Percentiles rank a stretch among this genome's conserved stretches.
Evolutionary conservation across 2,329 filamentous ascomycete species (phyloP).

Genomic region (Sordariomycetes sp.): DNA sequence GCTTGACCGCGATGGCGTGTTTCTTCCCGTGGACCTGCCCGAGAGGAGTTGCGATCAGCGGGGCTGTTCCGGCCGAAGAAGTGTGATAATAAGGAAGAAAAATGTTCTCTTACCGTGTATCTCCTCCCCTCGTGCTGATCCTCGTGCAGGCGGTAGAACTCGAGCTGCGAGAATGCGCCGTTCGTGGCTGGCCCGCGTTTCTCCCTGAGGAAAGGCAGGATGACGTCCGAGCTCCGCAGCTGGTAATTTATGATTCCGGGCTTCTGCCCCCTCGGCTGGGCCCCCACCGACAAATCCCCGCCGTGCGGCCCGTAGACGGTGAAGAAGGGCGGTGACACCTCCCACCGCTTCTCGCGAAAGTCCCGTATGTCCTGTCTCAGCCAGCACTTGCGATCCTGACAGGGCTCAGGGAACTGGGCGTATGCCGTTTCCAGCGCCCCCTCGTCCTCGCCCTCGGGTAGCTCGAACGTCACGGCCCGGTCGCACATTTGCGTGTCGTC

Average conservation of each 20-base stretch:
- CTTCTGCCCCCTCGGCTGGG: no score
- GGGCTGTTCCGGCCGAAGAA: background rate
- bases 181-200: background rate
- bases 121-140: background rate
- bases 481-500: background rate
- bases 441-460: background rate
- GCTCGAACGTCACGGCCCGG: background rate
- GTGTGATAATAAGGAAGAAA: background rate
- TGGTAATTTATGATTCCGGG: background rate
- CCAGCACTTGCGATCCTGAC: background rate
- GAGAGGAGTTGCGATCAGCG: background rate
- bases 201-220: background rate
- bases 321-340: background rate
- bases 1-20: background rate
- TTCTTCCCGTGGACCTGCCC: background rate
- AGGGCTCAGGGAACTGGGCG: background rate
- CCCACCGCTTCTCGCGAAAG: background rate
- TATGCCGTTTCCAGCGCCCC: background rate
- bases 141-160: background rate
- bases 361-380: background rate
- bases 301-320: no score
- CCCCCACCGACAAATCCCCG: no score
- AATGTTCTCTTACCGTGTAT: background rate
- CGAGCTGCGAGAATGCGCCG: background rate
- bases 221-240: background rate